phyloP scores from a whole-genome alignment of 1,284 basidiomycete species.

The Xanthoconium separans region DNA sequence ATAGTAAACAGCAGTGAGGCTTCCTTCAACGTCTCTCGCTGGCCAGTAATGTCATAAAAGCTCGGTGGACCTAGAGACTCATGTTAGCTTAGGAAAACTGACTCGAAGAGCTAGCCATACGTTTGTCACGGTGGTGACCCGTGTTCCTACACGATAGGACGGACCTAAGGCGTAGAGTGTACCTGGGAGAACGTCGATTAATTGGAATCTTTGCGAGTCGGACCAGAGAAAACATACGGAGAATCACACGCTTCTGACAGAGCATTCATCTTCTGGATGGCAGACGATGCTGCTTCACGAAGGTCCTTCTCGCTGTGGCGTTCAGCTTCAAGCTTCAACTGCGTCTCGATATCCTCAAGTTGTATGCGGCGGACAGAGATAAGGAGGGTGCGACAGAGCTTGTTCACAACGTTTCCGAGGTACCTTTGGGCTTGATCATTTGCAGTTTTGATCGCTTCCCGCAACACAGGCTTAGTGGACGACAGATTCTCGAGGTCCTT shows the following conservation, averaged over 20 bases:
- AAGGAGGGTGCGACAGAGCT: constrained; percentile 17
- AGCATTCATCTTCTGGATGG: constrained; percentile 28
- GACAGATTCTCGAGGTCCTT: constrained; percentile 22
- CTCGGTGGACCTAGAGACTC: constrained; percentile 9
- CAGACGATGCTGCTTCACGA: constrained; percentile 16
- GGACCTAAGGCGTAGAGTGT: constrained; percentile 17
- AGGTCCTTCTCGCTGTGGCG: constrained; percentile 14
- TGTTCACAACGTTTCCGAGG: constrained; percentile 24
- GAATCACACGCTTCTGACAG: constrained; percentile 19
- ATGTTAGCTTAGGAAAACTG: neutral
- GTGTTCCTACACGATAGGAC: neutral
- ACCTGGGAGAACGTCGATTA: constrained; percentile 7
- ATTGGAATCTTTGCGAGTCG: neutral
- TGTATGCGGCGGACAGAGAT: constrained; percentile 22
- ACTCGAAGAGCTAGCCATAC: neutral
- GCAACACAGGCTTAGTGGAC: constrained; percentile 13
- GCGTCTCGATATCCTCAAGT: constrained; percentile 18
- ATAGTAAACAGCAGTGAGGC: constrained; percentile 37
- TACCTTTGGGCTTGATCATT: constrained; percentile 21
- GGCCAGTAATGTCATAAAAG: constrained; percentile 20
- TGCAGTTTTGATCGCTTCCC: constrained; percentile 24
- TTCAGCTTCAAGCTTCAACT: constrained; percentile 23
- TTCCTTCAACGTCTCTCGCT: constrained; percentile 17
- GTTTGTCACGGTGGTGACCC: neutral
- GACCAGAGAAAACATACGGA: constrained; percentile 13